Percentiles rank a stretch among this genome's conserved stretches.
Conservation (phyloP, 805 yeast species). For the Monosporozyma yasuniensis region DNA sequence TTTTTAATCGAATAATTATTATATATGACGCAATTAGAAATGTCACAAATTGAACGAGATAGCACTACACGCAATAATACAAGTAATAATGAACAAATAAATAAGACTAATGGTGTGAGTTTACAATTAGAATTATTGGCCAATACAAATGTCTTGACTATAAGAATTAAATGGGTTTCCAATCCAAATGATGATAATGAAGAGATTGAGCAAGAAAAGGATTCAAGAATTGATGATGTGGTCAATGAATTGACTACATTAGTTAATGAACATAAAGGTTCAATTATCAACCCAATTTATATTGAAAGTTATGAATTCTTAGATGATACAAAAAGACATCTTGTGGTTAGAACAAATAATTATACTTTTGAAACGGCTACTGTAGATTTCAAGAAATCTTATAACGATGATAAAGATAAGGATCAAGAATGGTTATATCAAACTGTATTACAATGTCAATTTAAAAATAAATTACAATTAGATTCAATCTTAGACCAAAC, state of each 20-base stretch:
- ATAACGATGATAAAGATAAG: constrained; percentile 1
- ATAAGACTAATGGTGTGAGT: constrained; percentile 1
- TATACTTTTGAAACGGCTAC: constrained; percentile 22
- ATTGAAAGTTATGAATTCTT: constrained; percentile 27
- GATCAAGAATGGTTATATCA: constrained; percentile 17
- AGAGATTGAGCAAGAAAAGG: not conserved
- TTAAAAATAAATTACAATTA: constrained; percentile 9
- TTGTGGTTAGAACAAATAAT: constrained; percentile 14
- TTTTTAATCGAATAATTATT: too few species aligned
- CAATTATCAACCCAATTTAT: constrained; percentile 13
- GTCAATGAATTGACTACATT: constrained; percentile 1
- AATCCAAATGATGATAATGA: not conserved
- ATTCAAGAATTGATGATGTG: not conserved
- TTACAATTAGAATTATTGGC: constrained; percentile 24
- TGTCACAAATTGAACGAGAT: not conserved
- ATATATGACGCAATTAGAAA: not conserved
- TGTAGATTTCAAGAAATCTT: constrained; percentile 13
- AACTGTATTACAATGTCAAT: constrained; percentile 21
- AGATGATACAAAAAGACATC: constrained; percentile 16
- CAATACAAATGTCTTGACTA: constrained; percentile 20
- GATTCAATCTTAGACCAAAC: constrained; percentile 2
- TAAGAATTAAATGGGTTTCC: constrained; percentile 19
- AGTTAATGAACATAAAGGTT: constrained; percentile 12
- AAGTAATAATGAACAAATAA: not conserved
- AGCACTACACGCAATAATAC: not conserved